Base-by-base conservation (phyloP, 108 stramenopile species). In the Parietichytrium sp. region DNA sequence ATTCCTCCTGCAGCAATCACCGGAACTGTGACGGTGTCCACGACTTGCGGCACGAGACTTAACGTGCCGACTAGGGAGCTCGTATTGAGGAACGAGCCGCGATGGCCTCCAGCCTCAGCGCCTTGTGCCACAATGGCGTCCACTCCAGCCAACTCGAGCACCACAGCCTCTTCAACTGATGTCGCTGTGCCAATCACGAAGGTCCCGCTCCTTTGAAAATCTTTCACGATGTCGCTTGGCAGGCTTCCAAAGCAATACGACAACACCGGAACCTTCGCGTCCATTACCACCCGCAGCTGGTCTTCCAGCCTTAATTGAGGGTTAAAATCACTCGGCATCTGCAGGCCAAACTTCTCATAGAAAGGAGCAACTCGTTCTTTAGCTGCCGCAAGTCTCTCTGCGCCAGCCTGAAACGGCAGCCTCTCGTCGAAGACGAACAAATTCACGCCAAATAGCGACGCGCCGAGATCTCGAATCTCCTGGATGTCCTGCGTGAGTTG, bases 31-130 rank as follows among this genome's bases (percentile, higher is more conserved):
- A 81, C 80, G n/a, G 8, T 30, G 23, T 36, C 53, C 3, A 50
- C 48, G 53, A 48, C 26, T 55, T 55, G 54, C 4, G 33, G 80
- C 18, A 55, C 33, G 10, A 50, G 48, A 26, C 53, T 54, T 42
- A 81, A 16, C 16, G 48, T 50, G 25, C 48, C 54, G 0, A 81
- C 53, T 7, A 55, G 54, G 13, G 79, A 79, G 49, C 54, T 54
- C 6, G 38, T 42, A 54, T 53, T 53, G 25, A 54, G 54, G 54
- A 81, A 83, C n/a, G 78, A 72, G 13, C 78, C 82, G 13, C 82
- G 77, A 48, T 83, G 82, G 10, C 82, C 82, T 8, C 82, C 82
- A 26, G 82, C 82, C 51, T 83, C 82, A 4, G 61, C 61, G 16
- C 82, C 82, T 20, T 83, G 82, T 18, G 79, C 78, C 15, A 83